Base-by-base conservation (phyloP, 1,284 basidiomycete genomes). In the Leccinum pachyderme region DNA sequence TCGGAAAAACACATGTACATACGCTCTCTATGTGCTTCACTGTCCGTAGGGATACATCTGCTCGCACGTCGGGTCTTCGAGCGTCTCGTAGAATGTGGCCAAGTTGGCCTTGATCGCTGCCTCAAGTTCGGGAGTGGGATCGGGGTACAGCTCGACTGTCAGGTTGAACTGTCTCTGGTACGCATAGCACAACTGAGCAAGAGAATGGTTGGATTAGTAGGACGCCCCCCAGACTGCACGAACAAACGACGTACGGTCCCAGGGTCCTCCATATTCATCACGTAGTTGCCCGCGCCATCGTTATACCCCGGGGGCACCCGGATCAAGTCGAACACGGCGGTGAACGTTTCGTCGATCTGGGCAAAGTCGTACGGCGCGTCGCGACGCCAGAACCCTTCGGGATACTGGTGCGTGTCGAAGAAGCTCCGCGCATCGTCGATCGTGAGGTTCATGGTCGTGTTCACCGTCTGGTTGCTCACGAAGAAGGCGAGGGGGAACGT, bases 401-500 rank as follows among this genome's bases (percentile, higher is more conserved):
- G 64, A 24, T 46, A 66, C 46, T 32, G 32, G 52, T 66, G 55
- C 1, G 2, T 0, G 5, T 66, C n/a, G 24, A 52, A 66, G 53
- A 69, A 68, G 35, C 54, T 60, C 33, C 55, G 51, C 3, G 64
- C 67, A 0, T 56, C 1, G 8, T 55, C 52, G 4, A 69, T 3
- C 7, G 63, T 62, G 2, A 6, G 29, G 7, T 50, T 53, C 1
- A 55, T 3, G 8, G 56, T 63, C 45, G 64, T 57, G 48, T 66
- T 52, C 18, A 1, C 41, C 1, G 61, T 69, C 51, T 69, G 67
- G 49, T 68, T 61, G 52, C 57, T 68, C 24, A 57, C 57, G 39
- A 70, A 69, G 49, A 71, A 69, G 3, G 63, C 65, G 7, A 71
- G 54, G 1, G 65, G 67, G 12, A 71, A 66, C 0, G 49, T 55